Evolutionary conservation across 805 yeast species (phyloP), one percentile per base, ranked within the genome.

Genomic region (Kodamaea sagamina): DNA sequence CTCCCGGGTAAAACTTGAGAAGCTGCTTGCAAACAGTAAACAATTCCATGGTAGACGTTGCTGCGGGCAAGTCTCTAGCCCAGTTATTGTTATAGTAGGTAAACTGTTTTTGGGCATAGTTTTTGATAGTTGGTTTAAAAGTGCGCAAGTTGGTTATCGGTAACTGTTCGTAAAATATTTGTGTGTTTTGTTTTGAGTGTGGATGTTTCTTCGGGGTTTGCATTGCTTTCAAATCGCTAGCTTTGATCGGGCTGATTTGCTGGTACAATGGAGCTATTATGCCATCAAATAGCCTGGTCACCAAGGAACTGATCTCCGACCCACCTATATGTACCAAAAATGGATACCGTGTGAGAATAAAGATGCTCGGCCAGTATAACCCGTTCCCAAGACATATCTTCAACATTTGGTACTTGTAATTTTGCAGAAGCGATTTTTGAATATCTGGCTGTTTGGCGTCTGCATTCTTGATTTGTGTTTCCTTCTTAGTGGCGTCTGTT

Each of bases 291-390:
- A 84, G 44, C 38, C 83, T 59, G 47, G 75, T 70, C 25, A 86
- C 61, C 24, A 78, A 60, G 7, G 56, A 62, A 0, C 78, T 62
- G 4, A 82, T 56, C 6, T 72, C 78, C 2, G 18, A 13, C 1
- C 71, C 37, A 45, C 79, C 82, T 1, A 81, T 66, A 29, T 72
- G 60, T 0, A 83, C 77, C 17, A 88, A 59, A 40, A 68, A 78
- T 6, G 95, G 95, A 51, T 77, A 79, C 47, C 73, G 73, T 2
- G 79, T 66, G 4, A 89, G 63, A 4, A 87, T 67, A 52, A 63
- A 78, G 7, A 86, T 44, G 0, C 87, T 67, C 2, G 89, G 88
- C 59, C 78, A 70, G 39, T 82, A 71, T 38, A 84, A 61, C 1
- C 93, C 90, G 49, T 73, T 75, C 0, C 77, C 61, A 4, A 90